Evolutionary conservation across 2,329 filamentous ascomycete species (phyloP), one percentile per base, ranked within the genome.

Genomic region (Aspergillus amoenus): DNA sequence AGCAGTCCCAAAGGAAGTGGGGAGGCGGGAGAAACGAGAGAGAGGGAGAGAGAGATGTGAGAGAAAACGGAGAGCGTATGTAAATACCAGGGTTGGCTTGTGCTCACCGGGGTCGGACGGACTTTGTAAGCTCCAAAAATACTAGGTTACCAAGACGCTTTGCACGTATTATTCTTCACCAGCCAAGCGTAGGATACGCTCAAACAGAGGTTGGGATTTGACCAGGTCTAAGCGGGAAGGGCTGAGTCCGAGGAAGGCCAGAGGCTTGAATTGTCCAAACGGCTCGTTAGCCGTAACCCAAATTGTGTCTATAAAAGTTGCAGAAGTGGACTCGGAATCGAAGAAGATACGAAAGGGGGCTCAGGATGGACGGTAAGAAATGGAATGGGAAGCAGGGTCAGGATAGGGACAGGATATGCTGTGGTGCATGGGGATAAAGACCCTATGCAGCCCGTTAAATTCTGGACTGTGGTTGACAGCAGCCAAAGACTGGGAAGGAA

Each of bases 181-280:
- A 47, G n/a, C 24, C 45, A 47, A 50, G 41, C 42, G 50, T 50
- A 62, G 47, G 46, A 59, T 44, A 55, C 55, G 55, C 49, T 45
- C 44, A 47, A 55, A 55, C 55, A 47, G 50, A 57, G 45, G 22
- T 50, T 17, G 21, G 27, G 22, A 42, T 39, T 45, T 54, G 50
- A 45, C 57, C 44, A 61, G 57, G 59, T 55, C 53, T 52, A 42
- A 47, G 52, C 50, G 46, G 55, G 44, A 46, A 58, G 47, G 42
- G 52, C 46, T 54, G 43, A 52, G 27, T 21, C 21, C 15, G 6
- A 45, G 46, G 44, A 46, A 27, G 53, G 55, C 54, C 52, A 60
- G 56, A 50, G 50, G 56, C n/a, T 57, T 21, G 40, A 52, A 58
- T 55, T 56, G 46, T 52, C 57, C 60, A 60, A 60, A 58, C 56